phyloP scores from a whole-genome alignment of 1,284 basidiomycete genomes.

The Ustilago curta region DNA sequence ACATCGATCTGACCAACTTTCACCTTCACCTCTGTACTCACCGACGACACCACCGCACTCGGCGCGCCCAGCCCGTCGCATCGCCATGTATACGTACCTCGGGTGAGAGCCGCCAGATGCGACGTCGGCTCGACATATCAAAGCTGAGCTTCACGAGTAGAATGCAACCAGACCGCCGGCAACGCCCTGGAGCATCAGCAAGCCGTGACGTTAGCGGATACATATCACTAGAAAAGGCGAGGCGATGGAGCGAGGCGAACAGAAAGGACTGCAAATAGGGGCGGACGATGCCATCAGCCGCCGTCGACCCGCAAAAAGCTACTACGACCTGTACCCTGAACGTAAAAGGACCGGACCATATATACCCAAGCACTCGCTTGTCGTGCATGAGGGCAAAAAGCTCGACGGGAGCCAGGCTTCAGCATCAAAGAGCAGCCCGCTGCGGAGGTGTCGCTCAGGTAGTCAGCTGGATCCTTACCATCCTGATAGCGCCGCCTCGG shows the following conservation, averaged over 20 bases:
- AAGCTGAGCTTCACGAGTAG: background rate
- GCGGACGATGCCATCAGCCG: conserved; percentile 1
- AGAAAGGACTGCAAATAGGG: background rate
- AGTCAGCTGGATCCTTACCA: conserved; percentile 5
- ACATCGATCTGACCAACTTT: background rate
- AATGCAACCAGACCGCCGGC: background rate
- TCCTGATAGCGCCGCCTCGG: background rate
- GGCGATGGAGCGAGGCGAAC: conserved; percentile 2
- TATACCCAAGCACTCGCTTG: conserved; percentile 35
- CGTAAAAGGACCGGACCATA: conserved; percentile 54
- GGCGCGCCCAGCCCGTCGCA: background rate
- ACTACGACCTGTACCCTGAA: conserved; percentile 60
- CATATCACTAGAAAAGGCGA: too few species aligned
- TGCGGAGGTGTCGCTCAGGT: conserved; percentile 18
- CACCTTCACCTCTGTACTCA: background rate
- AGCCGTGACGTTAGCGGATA: too few species aligned
- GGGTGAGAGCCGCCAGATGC: conserved; percentile 1
- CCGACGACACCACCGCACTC: background rate
- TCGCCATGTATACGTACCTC: background rate
- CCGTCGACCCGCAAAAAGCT: conserved; percentile 23
- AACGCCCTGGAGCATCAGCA: conserved; percentile 1
- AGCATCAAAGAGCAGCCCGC: background rate
- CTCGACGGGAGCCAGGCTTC: background rate
- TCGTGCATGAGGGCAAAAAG: conserved; percentile 4
- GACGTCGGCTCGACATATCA: background rate